These are phyloP conservation scores for Tolypocladium endophyticum DNA, from an alignment of 2,329 filamentous ascomycete species.

Conservation along the genomic window DNA sequence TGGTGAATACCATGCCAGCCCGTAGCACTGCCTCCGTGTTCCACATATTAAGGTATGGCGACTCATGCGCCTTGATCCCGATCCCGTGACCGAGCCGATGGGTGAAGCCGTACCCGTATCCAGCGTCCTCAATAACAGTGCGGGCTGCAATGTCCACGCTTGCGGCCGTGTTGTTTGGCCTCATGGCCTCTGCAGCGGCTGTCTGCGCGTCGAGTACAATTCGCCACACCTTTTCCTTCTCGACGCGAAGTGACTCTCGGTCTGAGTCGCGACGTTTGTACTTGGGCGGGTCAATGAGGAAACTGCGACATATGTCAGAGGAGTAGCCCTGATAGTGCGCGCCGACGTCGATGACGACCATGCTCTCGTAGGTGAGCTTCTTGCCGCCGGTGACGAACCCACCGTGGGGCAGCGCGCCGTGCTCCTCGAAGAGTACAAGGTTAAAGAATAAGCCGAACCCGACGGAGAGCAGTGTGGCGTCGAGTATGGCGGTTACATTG, in stretches of 20 bases:
- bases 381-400: constrained; percentile 41
- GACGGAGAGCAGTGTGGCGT: constrained; percentile 41
- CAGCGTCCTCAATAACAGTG: constrained; percentile 43
- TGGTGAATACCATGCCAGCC: constrained; percentile 52
- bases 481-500: constrained; percentile 43
- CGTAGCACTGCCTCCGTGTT: constrained; percentile 36
- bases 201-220: constrained; percentile 53
- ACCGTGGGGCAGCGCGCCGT: constrained; percentile 42
- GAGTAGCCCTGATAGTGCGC: constrained; percentile 52
- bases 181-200: constrained; percentile 39
- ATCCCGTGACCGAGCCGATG: constrained; percentile 55
- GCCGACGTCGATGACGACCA: constrained; percentile 54
- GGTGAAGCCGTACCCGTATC: constrained; percentile 49
- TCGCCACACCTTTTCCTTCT: constrained; percentile 49
- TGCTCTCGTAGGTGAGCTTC: constrained; percentile 39
- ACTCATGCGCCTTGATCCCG: constrained; percentile 57
- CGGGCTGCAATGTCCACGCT: constrained; percentile 51
- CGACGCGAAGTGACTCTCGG: constrained; percentile 18
- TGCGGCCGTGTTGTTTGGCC: constrained; percentile 42
- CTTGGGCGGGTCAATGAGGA: constrained; percentile 34
- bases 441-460: constrained; percentile 51
- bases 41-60: constrained; percentile 53
- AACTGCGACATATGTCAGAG: constrained; percentile 53
- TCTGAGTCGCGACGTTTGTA: neutral
- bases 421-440: constrained; percentile 51